These are phyloP conservation scores for Leucogyrophana mollusca DNA, from an alignment of 768 basidiomycete genomes.

Conservation along the genomic window DNA sequence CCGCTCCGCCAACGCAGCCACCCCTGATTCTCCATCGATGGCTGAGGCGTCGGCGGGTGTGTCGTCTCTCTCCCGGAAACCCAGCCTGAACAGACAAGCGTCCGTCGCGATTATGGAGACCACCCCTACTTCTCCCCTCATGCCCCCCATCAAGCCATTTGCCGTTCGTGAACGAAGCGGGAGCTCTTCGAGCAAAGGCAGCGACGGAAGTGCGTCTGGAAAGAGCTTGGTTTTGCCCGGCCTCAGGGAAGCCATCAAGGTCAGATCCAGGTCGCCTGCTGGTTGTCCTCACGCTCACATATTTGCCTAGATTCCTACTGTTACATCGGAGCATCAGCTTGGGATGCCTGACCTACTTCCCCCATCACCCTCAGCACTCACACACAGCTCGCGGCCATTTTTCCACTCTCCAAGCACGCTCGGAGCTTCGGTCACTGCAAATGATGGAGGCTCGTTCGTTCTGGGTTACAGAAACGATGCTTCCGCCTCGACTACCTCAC, in stretches of 20 bases:
- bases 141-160: conserved; percentile 47
- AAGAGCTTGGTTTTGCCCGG: conserved; percentile 47
- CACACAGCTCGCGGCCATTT: conserved; percentile 36
- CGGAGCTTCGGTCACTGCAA: conserved; percentile 22
- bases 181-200: conserved; percentile 41
- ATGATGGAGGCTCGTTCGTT: conserved; percentile 19
- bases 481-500: conserved; percentile 38
- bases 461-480: conserved; percentile 27
- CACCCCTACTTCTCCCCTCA: conserved; percentile 32
- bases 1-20: conserved; percentile 31
- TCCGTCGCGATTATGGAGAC: conserved; percentile 57
- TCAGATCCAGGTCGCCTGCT: conserved; percentile 18
- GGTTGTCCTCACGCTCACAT: conserved; percentile 3
- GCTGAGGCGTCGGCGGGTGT: conserved; percentile 10
- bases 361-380: conserved; percentile 61
- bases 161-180: conserved; percentile 48
- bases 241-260: conserved; percentile 74
- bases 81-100: conserved; percentile 47
- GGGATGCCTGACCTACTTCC: conserved; percentile 70
- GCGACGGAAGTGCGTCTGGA: conserved; percentile 28
- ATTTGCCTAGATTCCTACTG: conserved; percentile 55
- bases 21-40: conserved; percentile 16
- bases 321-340: conserved; percentile 68
- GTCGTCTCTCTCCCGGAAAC: conserved; percentile 23
- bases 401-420: conserved; percentile 38